Evolutionary conservation across 371 early-diverging fungal genomes (phyloP).

Genomic region (Batkoa obscura): DNA sequence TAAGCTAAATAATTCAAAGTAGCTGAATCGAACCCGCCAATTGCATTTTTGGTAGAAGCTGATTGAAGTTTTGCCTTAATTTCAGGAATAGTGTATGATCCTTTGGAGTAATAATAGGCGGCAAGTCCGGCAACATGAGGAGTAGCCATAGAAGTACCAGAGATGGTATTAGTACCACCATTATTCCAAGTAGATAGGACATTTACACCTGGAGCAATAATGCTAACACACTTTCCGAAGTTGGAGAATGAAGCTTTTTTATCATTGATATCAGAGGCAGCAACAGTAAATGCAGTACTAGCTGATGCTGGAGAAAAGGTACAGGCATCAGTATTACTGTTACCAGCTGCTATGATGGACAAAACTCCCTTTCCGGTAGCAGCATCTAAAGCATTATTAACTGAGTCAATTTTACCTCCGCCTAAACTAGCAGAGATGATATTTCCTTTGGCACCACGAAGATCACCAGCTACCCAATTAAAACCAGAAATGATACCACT

Average conservation of each 20-base stretch:
- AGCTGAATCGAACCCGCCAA: constrained; percentile 34
- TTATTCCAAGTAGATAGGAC: constrained; percentile 25
- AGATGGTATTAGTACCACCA: constrained; percentile 13
- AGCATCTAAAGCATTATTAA: constrained; percentile 17
- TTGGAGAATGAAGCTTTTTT: constrained; percentile 47
- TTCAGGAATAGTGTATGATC: constrained; percentile 36
- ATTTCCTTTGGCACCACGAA: constrained; percentile 10
- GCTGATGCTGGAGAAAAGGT: constrained; percentile 39
- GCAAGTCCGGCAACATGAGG: constrained; percentile 22
- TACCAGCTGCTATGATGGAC: constrained; percentile 46
- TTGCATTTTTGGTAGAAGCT: constrained; percentile 35
- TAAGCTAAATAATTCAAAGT: constrained; percentile 68
- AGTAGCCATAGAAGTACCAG: constrained; percentile 27
- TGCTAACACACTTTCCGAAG: constrained; percentile 46
- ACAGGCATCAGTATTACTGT: constrained; percentile 27
- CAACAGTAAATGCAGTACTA: constrained; percentile 33
- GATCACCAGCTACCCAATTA: constrained; percentile 13
- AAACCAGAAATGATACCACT: constrained; percentile 11
- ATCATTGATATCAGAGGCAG: constrained; percentile 35
- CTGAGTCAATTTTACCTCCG: constrained; percentile 8
- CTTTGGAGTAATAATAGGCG: constrained; percentile 19
- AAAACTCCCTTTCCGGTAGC: constrained; percentile 20
- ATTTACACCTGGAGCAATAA: constrained; percentile 35
- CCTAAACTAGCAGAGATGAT: constrained; percentile 38
- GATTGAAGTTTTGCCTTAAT: constrained; percentile 52